A percentile compares a stretch with the other conserved stretches of the same genome.
phyloP scores from a whole-genome alignment of 805 yeast genomes.

The Maudiozyma bulderi region DNA sequence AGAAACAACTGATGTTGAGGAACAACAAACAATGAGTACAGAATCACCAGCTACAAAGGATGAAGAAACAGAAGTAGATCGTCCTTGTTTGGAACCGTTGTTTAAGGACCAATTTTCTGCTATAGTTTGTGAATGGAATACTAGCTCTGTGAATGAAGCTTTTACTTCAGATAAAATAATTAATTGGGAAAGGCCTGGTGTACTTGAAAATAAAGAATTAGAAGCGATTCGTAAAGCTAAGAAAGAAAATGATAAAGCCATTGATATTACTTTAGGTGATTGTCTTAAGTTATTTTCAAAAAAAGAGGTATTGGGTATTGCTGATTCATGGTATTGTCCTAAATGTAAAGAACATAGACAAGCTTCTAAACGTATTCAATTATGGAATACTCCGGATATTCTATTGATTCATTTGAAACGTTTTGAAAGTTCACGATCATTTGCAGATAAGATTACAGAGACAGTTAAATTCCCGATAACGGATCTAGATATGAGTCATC shows the following conservation, averaged over 20 bases:
- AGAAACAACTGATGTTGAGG: neutral
- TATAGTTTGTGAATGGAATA: slow-evolving; percentile 61
- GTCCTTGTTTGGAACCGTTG: neutral
- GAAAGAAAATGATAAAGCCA: slow-evolving; percentile 26
- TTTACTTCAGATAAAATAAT: slow-evolving; percentile 45
- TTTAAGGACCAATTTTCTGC: slow-evolving; percentile 23
- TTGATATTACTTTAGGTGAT: slow-evolving; percentile 50
- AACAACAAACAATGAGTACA: neutral
- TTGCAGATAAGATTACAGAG: slow-evolving; percentile 82
- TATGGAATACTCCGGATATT: slow-evolving; percentile 92
- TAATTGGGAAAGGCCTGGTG: slow-evolving; percentile 47
- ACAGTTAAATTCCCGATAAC: slow-evolving; percentile 81
- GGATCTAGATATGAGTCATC: slow-evolving; percentile 62
- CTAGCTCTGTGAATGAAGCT: slow-evolving; percentile 37
- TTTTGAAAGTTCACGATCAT: slow-evolving; percentile 72
- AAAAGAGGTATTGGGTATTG: slow-evolving; percentile 77
- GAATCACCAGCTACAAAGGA: neutral
- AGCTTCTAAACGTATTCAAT: slow-evolving; percentile 81
- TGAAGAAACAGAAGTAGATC: neutral
- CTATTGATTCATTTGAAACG: slow-evolving; percentile 83
- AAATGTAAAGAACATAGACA: slow-evolving; percentile 78
- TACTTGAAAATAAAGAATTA: slow-evolving; percentile 45
- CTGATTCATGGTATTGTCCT: slow-evolving; percentile 93
- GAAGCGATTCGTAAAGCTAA: slow-evolving; percentile 35
- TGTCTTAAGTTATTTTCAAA: slow-evolving; percentile 67